These are phyloP conservation scores for Triangularia verruculosa DNA, from an alignment of 2,329 filamentous ascomycete species.

Conservation along the genomic window DNA sequence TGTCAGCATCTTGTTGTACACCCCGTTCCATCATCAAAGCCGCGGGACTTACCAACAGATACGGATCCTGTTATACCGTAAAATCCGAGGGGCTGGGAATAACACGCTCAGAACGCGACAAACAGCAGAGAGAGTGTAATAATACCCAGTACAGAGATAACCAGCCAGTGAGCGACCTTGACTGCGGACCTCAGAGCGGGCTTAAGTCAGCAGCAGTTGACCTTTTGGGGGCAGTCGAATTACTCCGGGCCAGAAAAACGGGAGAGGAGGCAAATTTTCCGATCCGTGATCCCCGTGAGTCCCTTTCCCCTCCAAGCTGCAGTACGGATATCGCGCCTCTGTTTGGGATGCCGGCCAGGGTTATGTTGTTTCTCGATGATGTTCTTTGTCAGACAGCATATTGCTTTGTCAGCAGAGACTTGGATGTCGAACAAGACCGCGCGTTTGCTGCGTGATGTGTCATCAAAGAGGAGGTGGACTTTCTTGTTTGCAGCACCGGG, in stretches of 20 bases:
- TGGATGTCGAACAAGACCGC: background rate
- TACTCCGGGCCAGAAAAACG: background rate
- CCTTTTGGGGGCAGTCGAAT: background rate
- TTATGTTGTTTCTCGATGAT: background rate
- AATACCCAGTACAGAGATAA: background rate
- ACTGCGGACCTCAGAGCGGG: background rate
- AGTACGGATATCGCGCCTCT: background rate
- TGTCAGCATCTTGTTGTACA: conserved; percentile 3
- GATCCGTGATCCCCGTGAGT: background rate
- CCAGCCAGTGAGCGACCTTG: background rate
- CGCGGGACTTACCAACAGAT: conserved; percentile 5
- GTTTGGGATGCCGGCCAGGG: background rate
- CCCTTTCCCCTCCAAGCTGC: background rate
- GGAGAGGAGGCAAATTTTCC: background rate
- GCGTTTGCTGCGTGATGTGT: background rate
- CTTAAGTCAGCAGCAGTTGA: background rate
- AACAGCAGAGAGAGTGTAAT: background rate
- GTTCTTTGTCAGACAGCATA: conserved; percentile 6
- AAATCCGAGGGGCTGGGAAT: conserved; percentile 11
- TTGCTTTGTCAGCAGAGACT: conserved; percentile 8
- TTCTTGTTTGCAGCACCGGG: background rate
- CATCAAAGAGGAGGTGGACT: background rate
- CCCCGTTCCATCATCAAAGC: background rate
- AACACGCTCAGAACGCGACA: background rate
- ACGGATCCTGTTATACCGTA: background rate